Evolutionary conservation across 208 protist genomes (phyloP).

Genomic region (Trypanosoma avium): DNA sequence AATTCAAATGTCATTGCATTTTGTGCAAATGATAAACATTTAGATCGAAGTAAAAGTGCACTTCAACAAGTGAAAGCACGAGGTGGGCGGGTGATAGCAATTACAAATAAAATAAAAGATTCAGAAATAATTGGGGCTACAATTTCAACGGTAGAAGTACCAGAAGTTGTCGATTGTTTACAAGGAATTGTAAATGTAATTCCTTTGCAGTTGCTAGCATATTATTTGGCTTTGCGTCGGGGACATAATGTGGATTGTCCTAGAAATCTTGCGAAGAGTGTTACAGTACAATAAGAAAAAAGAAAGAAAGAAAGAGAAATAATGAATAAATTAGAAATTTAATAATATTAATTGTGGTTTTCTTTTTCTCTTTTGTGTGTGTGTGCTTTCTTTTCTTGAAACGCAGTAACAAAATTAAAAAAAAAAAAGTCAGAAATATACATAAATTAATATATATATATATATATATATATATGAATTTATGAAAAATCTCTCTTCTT

Average conservation of each 20-base stretch:
- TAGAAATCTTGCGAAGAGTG: slow-evolving; percentile 97
- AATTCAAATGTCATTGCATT: slow-evolving; percentile 92
- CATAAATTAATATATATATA: too few relatives aligned
- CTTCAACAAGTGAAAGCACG: slow-evolving; percentile 91
- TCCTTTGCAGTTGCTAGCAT: slow-evolving; percentile 96
- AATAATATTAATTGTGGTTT: neutral
- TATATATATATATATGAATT: too few relatives aligned
- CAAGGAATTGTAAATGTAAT: slow-evolving; percentile 93
- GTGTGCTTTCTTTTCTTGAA: too few relatives aligned
- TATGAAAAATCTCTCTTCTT: neutral
- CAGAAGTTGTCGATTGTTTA: slow-evolving; percentile 85
- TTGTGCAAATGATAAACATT: slow-evolving; percentile 74
- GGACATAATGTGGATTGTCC: slow-evolving; percentile 95
- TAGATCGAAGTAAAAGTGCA: slow-evolving; percentile 76
- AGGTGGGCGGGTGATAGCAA: slow-evolving; percentile 76
- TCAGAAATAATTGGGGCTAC: slow-evolving; percentile 41
- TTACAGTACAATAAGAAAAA: slow-evolving; percentile 87
- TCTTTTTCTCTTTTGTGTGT: slow-evolving; percentile 10
- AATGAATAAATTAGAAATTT: slow-evolving; percentile 2
- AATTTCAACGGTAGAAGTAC: slow-evolving; percentile 57
- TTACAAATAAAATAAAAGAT: slow-evolving; percentile 61
- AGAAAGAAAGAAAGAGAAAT: neutral
- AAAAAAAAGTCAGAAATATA: too few relatives aligned
- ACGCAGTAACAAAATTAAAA: too few relatives aligned
- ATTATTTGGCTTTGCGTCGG: slow-evolving; percentile 91